Conservation (phyloP, 2,329 filamentous ascomycete genomes). For the Fusarium clavum region DNA sequence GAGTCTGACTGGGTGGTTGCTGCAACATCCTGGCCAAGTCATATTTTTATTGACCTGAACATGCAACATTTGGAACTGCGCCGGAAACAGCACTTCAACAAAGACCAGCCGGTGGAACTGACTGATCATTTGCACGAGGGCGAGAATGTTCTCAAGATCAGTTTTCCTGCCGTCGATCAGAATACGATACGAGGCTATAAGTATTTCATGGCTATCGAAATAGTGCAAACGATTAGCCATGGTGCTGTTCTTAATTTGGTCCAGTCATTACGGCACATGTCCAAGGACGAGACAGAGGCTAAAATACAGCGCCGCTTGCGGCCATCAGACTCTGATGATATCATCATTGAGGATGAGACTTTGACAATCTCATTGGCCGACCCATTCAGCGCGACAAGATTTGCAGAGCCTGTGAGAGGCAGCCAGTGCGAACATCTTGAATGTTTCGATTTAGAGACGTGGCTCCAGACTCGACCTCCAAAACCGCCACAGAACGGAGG, state of each 20-base stretch:
- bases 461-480: slow-evolving; percentile 73
- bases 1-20: slow-evolving; percentile 70
- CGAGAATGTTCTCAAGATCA: slow-evolving; percentile 71
- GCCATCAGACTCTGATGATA: slow-evolving; percentile 63
- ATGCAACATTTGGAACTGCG: slow-evolving; percentile 65
- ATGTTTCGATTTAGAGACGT: slow-evolving; percentile 90
- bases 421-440: slow-evolving; percentile 79
- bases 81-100: slow-evolving; percentile 78
- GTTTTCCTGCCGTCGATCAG: slow-evolving; percentile 46
- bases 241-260: slow-evolving; percentile 57
- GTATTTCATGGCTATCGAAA: slow-evolving; percentile 77
- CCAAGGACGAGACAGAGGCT: slow-evolving; percentile 62
- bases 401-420: slow-evolving; percentile 78
- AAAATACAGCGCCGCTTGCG: slow-evolving; percentile 66
- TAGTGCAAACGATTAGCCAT: slow-evolving; percentile 68
- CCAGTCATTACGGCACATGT: slow-evolving; percentile 51
- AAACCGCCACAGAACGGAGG: slow-evolving; percentile 50
- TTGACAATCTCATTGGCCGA: slow-evolving; percentile 72
- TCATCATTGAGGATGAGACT: slow-evolving; percentile 68
- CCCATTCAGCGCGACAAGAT: slow-evolving; percentile 74
- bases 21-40: slow-evolving; percentile 78
- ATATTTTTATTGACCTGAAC: slow-evolving; percentile 78
- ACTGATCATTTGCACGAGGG: slow-evolving; percentile 70
- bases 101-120: slow-evolving; percentile 81
- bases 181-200: slow-evolving; percentile 39